These are phyloP conservation scores for Gleditsia sinensis DNA, from an alignment of 306 rosid species.

Conservation along the genomic window DNA sequence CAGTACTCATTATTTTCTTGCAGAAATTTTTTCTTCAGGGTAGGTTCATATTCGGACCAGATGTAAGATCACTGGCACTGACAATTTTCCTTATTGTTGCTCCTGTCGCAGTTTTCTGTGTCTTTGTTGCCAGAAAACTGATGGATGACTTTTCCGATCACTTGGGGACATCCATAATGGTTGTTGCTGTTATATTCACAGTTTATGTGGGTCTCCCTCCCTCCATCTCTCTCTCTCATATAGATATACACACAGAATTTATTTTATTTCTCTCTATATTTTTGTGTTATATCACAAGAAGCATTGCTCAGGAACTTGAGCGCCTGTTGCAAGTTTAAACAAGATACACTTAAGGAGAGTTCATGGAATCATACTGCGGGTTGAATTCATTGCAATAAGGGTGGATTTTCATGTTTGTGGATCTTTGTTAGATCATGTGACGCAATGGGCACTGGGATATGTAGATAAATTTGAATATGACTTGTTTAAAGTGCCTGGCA, in stretches of 20 bases:
- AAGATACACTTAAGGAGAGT: not conserved
- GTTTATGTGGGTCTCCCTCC: constrained; percentile 58
- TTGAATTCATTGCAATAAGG: not conserved
- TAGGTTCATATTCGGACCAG: constrained; percentile 98
- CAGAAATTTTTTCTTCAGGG: constrained; percentile 97
- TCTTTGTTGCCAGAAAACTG: constrained; percentile 85
- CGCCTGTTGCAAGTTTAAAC: not conserved
- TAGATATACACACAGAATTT: not conserved
- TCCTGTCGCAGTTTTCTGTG: constrained; percentile 82
- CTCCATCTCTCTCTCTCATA: not conserved
- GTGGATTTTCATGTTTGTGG: not conserved
- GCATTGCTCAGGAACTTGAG: not conserved
- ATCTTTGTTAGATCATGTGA: not conserved
- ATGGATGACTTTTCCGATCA: constrained; percentile 70
- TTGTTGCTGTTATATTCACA: constrained; percentile 67
- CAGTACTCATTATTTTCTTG: constrained; percentile 27
- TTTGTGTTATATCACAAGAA: constrained; percentile 23
- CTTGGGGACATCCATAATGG: constrained; percentile 76
- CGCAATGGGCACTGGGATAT: not conserved
- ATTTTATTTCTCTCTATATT: not conserved
- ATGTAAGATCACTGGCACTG: constrained; percentile 88
- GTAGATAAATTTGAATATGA: constrained; percentile 2
- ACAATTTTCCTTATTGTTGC: constrained; percentile 88
- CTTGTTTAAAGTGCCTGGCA: not conserved
- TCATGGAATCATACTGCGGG: not conserved